A percentile compares a stretch with the other conserved stretches of the same genome.
phyloP scores from a whole-genome alignment of 179 eudicot genomes.

The Corrigiola litoralis region DNA sequence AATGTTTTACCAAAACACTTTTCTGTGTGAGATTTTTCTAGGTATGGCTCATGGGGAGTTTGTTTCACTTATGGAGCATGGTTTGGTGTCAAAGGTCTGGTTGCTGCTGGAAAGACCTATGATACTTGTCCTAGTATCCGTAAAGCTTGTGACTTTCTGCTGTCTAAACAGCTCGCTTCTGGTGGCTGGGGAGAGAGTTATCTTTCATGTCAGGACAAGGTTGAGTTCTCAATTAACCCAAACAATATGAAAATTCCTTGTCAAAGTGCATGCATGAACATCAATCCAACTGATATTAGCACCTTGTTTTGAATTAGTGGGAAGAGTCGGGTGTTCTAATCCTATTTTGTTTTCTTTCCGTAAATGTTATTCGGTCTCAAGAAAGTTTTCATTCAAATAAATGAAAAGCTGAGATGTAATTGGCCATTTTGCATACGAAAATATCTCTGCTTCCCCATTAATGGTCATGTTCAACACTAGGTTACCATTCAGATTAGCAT shows the following conservation, averaged over 20 bases:
- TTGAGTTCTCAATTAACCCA: slow-evolving; percentile 9
- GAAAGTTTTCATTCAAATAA: no score
- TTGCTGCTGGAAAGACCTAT: slow-evolving; percentile 69
- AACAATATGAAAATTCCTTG: neutral
- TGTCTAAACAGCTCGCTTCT: slow-evolving; percentile 70
- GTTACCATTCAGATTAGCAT: neutral
- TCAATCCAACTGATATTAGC: neutral
- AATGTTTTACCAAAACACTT: neutral
- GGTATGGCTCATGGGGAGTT: slow-evolving; percentile 99
- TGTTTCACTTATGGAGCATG: slow-evolving; percentile 94
- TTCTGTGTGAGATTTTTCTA: slow-evolving; percentile 19
- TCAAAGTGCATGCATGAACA: neutral
- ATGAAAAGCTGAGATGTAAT: no score
- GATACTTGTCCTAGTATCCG: slow-evolving; percentile 53
- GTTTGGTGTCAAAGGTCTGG: slow-evolving; percentile 83
- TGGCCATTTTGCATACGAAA: no score
- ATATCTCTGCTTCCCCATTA: no score
- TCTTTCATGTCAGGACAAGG: slow-evolving; percentile 92
- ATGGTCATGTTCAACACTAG: neutral
- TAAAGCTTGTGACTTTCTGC: slow-evolving; percentile 80
- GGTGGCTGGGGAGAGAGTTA: slow-evolving; percentile 99
- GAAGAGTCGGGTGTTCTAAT: neutral
- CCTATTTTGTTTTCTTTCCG: no score
- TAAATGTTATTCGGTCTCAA: no score
- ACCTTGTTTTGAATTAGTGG: neutral